Base-by-base conservation (phyloP, 257 asterid genomes). In the Thymus mandschuricus region DNA sequence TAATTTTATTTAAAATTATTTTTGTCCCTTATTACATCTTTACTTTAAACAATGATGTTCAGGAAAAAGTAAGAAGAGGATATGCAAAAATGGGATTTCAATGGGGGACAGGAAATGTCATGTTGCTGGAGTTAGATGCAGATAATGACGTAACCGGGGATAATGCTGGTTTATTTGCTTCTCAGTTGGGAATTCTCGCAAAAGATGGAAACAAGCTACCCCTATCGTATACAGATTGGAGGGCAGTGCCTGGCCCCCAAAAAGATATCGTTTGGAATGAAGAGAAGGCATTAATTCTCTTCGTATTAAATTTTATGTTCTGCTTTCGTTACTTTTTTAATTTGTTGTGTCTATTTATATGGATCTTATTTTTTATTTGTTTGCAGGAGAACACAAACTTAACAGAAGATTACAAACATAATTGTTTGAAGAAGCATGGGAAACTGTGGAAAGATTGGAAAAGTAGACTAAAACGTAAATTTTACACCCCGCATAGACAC, bases 181-280 rank as follows among this genome's bases (percentile, higher is more conserved):
- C 64, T 58, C 64, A 58, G 6, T 13, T 58, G 11, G 44, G 64
- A 58, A 58, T 58, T 41, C 8, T 58, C 1, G 64, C 64, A 30
- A 58, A 58, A 31, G 64, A 58, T 58, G 64, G 64, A 10, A 58
- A 58, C 43, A 58, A 31, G 10, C 11, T 52, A 6, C 59, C 59
- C 11, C 33, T 52, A 2, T 10, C 15, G 3, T 48, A 11, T 11
- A 11, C 15, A 48, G 52, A 11, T 3, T 48, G 52, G 52, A 12
- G 52, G n/a, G 52, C 52, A 10, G 52, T 48, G 15, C 52, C 52
- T 3, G 3, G 3, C 12, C 11, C 52, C 2, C n/a, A 43, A 43
- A 43, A 43, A 9, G 11, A 43, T 43, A 3, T 43, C 10, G 48
- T 43, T 43, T 7, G 48, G 48, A 35, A 35, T 35, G 48, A 43